Conservation (phyloP, 352 stramenopile species). For the Phytopythium mirpurense region DNA sequence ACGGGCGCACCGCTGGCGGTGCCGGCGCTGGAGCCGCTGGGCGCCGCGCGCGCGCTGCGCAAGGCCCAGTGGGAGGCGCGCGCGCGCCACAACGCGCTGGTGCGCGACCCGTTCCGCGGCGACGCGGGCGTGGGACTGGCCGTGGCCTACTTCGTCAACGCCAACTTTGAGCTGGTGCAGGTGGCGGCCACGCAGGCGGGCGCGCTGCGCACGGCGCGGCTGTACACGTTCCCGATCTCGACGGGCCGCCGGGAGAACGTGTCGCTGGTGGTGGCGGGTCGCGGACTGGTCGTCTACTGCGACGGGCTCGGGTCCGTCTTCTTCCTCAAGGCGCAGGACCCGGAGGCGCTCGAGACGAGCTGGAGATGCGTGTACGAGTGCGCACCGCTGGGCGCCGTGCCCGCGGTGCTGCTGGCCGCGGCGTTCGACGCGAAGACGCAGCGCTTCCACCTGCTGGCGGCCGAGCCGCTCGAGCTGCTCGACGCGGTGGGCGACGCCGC, state of each 20-base stretch:
- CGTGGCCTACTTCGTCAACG: constrained; percentile 66
- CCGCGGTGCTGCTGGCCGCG: constrained; percentile 42
- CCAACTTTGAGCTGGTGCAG: constrained; percentile 59
- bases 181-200: constrained; percentile 24
- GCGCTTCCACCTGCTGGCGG: constrained; percentile 39
- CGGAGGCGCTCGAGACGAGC: constrained; percentile 14
- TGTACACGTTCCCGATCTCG: constrained; percentile 35
- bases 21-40: constrained; percentile 35
- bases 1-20: constrained; percentile 20
- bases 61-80: constrained; percentile 76
- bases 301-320: constrained; percentile 56
- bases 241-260: constrained; percentile 52
- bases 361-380: constrained; percentile 54
- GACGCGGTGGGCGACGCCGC: constrained; percentile 47
- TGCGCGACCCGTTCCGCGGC: constrained; percentile 48
- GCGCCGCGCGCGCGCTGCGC: constrained; percentile 35
- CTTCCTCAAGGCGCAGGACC: constrained; percentile 36
- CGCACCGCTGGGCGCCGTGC: constrained; percentile 26
- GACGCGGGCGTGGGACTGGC: constrained; percentile 17
- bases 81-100: constrained; percentile 60
- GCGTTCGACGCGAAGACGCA: constrained; percentile 34
- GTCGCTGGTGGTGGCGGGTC: constrained; percentile 46
- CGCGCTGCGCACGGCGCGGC: constrained; percentile 16
- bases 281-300: constrained; percentile 58
- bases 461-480: constrained; percentile 31